Conservation (phyloP, 2,329 filamentous ascomycete species). For the Parafenestella ontariensis region DNA sequence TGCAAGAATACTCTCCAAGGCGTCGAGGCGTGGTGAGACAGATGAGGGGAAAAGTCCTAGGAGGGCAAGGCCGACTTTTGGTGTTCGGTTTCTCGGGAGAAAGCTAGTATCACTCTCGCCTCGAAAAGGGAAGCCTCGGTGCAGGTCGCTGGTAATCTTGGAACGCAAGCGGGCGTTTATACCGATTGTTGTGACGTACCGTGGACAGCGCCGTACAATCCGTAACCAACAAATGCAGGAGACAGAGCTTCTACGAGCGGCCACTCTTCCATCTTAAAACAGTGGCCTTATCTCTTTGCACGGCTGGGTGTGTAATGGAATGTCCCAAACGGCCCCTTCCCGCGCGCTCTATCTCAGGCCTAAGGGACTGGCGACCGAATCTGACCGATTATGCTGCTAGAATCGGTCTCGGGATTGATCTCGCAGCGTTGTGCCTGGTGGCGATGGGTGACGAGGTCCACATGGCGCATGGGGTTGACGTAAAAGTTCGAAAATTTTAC, state of each 20-base stretch:
- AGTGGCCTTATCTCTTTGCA: conserved; percentile 26
- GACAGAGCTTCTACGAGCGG: background rate
- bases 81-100: conserved; percentile 10
- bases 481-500: conserved; percentile 41
- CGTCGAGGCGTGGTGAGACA: conserved; percentile 2
- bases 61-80: conserved; percentile 22
- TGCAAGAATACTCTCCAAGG: background rate
- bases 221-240: background rate
- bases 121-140: conserved; percentile 25
- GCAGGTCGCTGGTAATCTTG: conserved; percentile 24
- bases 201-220: conserved; percentile 4
- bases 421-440: conserved; percentile 4
- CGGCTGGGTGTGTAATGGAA: conserved; percentile 25
- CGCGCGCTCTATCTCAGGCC: conserved; percentile 13
- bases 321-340: conserved; percentile 18
- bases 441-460: conserved; percentile 31
- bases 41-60: conserved; percentile 8
- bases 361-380: conserved; percentile 14
- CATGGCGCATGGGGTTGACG: conserved; percentile 37
- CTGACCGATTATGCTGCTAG: conserved; percentile 14
- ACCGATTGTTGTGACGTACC: conserved; percentile 8
- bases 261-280: conserved; percentile 13
- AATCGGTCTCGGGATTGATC: background rate
- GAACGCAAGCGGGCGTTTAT: conserved; percentile 6
- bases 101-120: conserved; percentile 15